Evolutionary conservation across 2,329 filamentous ascomycete genomes (phyloP).

Genomic region (Aspergillus puulaauensis): DNA sequence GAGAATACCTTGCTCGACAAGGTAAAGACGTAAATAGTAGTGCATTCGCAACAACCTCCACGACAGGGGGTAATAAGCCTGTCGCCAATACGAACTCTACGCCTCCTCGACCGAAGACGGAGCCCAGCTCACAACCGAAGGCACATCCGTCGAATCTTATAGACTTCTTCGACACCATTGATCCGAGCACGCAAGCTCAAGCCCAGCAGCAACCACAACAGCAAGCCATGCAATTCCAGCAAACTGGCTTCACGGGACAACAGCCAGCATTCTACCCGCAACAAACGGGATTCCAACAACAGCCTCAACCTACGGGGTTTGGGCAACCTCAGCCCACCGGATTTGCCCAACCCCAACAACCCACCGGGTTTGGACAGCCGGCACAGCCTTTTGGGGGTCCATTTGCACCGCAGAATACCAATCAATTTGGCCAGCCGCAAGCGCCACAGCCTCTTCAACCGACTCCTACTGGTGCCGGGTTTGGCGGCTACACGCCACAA

Average conservation of each 20-base stretch:
- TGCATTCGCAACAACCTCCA: slow-evolving; percentile 17
- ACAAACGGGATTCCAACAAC: slow-evolving; percentile 37
- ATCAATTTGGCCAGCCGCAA: slow-evolving; percentile 38
- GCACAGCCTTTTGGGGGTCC: slow-evolving; percentile 22
- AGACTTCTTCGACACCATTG: slow-evolving; percentile 92
- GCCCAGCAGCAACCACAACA: slow-evolving; percentile 35
- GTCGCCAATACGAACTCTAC: slow-evolving; percentile 27
- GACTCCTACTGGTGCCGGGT: slow-evolving; percentile 72
- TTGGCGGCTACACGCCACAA: slow-evolving; percentile 75
- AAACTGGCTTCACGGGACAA: slow-evolving; percentile 30
- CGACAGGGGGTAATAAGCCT: slow-evolving; percentile 20
- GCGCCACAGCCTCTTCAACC: slow-evolving; percentile 54
- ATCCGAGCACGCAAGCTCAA: slow-evolving; percentile 79
- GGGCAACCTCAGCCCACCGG: slow-evolving; percentile 22
- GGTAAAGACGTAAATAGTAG: slow-evolving; percentile 58
- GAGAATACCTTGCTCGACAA: slow-evolving; percentile 87
- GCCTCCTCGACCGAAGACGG: slow-evolving; percentile 27
- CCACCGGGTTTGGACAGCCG: slow-evolving; percentile 30
- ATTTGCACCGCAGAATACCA: slow-evolving; percentile 30
- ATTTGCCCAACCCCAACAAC: slow-evolving; percentile 31
- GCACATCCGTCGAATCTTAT: slow-evolving; percentile 68
- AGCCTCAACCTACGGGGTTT: slow-evolving; percentile 31
- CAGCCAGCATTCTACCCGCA: slow-evolving; percentile 24
- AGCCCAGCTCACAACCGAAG: slow-evolving; percentile 33
- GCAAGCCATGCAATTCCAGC: slow-evolving; percentile 42